Evolutionary conservation across 768 basidiomycete genomes (phyloP).

Genomic region (Sporobolomyces pararoseus): DNA sequence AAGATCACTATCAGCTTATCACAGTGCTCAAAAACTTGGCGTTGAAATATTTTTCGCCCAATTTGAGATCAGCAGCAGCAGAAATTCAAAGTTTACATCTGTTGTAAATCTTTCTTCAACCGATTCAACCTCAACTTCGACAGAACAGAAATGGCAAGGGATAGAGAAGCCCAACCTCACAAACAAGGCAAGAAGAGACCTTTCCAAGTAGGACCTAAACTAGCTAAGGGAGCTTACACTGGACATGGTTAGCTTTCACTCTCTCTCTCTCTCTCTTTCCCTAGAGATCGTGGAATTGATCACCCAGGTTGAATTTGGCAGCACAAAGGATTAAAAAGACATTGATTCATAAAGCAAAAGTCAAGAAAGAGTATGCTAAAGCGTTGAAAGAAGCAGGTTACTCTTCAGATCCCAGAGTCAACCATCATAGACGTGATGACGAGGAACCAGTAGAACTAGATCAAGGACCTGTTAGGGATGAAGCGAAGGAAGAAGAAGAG

Average conservation of each 20-base stretch:
- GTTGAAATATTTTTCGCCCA: no score
- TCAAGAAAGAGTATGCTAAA: conserved; percentile 38
- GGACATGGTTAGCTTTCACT: conserved; percentile 31
- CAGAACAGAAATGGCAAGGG: not conserved
- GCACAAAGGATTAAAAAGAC: conserved; percentile 39
- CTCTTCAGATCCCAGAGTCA: not conserved
- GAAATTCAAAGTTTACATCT: no score
- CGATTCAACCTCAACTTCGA: no score
- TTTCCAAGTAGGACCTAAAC: conserved; percentile 34
- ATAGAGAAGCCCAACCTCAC: conserved; percentile 16
- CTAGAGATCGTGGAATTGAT: no score
- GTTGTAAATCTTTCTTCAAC: no score
- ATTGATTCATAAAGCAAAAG: conserved; percentile 42
- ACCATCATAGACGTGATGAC: not conserved
- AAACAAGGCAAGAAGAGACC: conserved; percentile 19
- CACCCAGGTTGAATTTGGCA: no score
- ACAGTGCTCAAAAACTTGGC: no score
- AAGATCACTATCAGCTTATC: no score
- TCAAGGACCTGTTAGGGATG: conserved; percentile 20
- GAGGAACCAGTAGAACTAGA: conserved; percentile 9
- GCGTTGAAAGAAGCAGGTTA: conserved; percentile 38
- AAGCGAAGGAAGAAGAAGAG: conserved; percentile 24
- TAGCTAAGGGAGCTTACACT: conserved; percentile 36
- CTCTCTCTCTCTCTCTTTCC: not conserved
- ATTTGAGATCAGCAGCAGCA: no score